phyloP scores from a whole-genome alignment of 768 basidiomycete genomes.

The Suillus clintonianus region DNA sequence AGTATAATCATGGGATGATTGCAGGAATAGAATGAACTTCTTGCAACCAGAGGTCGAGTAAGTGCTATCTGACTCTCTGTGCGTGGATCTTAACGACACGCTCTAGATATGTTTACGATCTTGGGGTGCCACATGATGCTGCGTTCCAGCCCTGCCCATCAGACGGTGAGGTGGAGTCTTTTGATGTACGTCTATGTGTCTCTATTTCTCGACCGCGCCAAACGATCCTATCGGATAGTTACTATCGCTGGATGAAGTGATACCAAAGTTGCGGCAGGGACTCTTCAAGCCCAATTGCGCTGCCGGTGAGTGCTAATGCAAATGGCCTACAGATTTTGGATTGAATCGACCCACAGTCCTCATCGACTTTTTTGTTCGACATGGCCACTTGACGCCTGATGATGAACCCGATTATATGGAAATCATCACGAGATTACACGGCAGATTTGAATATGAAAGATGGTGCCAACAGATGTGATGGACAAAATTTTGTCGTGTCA shows the following conservation, averaged over 20 bases:
- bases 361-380: conserved; percentile 86
- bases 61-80: conserved; percentile 20
- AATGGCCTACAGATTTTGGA: background rate
- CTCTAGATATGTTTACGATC: conserved; percentile 80
- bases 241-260: conserved; percentile 60
- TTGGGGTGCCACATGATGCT: conserved; percentile 60
- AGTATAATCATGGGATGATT: conserved; percentile 42
- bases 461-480: conserved; percentile 35
- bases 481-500: background rate
- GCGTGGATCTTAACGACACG: background rate
- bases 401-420: conserved; percentile 83
- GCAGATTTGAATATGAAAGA: conserved; percentile 61
- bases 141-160: conserved; percentile 68
- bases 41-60: conserved; percentile 88
- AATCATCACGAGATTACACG: conserved; percentile 74
- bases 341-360: conserved; percentile 54
- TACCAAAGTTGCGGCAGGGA: conserved; percentile 62
- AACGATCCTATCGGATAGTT: conserved; percentile 46
- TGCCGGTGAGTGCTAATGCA: conserved; percentile 51
- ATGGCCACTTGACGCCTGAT: conserved; percentile 84
- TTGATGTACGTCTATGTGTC: conserved; percentile 58
- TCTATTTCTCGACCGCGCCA: background rate
- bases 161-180: conserved; percentile 94
- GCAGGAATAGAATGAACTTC: conserved; percentile 53
- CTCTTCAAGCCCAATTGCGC: conserved; percentile 95